These are phyloP conservation scores for Orobanche coerulescens DNA, from an alignment of 257 asterid genomes.

Conservation along the genomic window DNA sequence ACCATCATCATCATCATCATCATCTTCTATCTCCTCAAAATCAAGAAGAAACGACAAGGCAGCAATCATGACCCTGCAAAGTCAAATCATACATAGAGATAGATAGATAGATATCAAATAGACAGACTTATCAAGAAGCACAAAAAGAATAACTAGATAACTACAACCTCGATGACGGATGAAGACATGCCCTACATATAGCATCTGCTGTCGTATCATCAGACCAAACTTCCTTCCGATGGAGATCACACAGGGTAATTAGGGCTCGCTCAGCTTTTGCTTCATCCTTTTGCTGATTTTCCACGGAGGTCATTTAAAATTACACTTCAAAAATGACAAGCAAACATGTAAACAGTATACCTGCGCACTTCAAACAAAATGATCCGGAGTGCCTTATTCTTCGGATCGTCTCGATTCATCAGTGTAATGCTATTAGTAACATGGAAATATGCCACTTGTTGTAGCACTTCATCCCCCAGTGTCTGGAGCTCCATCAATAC, in stretches of 20 bases:
- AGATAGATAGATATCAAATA: background rate
- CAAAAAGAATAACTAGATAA: background rate
- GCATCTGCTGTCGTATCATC: slow-evolving; percentile 95
- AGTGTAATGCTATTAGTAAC: slow-evolving; percentile 54
- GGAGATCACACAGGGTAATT: slow-evolving; percentile 66
- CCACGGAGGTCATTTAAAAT: too few relatives aligned
- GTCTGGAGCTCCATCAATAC: slow-evolving; percentile 93
- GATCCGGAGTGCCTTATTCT: slow-evolving; percentile 71
- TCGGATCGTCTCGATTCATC: slow-evolving; percentile 85
- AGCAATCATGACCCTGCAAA: slow-evolving; percentile 86
- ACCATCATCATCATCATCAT: slow-evolving; percentile 58
- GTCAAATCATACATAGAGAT: slow-evolving; percentile 12
- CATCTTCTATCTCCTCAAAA: slow-evolving; percentile 78
- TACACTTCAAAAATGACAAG: too few relatives aligned
- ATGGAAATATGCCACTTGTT: slow-evolving; percentile 62
- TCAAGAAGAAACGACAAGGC: slow-evolving; percentile 86
- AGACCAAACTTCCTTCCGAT: slow-evolving; percentile 80
- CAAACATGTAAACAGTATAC: too few relatives aligned
- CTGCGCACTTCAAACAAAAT: slow-evolving; percentile 68
- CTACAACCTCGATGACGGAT: slow-evolving; percentile 55
- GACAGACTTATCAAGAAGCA: background rate
- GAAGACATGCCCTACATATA: slow-evolving; percentile 80
- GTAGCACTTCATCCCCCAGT: slow-evolving; percentile 57
- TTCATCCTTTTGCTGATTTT: slow-evolving; percentile 94
- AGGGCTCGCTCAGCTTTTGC: slow-evolving; percentile 75